A percentile compares a stretch with the other conserved stretches of the same genome.
phyloP scores from a whole-genome alignment of 2,329 filamentous ascomycete species.

The Sordariomycetes sp. region DNA sequence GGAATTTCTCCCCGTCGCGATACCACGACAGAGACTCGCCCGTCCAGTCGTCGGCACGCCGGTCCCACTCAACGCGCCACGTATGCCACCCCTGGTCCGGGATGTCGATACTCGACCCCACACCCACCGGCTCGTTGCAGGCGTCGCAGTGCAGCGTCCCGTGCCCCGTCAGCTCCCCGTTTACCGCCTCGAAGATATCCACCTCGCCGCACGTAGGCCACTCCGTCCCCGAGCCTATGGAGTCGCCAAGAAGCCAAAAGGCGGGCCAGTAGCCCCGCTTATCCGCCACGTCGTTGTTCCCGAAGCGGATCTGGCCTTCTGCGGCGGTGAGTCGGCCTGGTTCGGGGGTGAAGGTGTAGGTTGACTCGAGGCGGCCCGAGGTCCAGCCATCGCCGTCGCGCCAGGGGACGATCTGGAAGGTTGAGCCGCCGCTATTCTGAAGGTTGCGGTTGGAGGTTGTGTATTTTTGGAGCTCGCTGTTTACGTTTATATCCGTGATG shows the following conservation, averaged over 20 bases:
- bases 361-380: conserved; percentile 39
- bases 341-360: conserved; percentile 28
- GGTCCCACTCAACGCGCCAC: conserved; percentile 36
- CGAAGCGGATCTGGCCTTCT: conserved; percentile 33
- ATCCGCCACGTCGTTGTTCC: conserved; percentile 20
- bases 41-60: conserved; percentile 27
- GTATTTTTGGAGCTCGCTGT: conserved; percentile 39
- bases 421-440: conserved; percentile 33
- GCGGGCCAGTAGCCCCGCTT: conserved; percentile 46
- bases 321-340: conserved; percentile 30
- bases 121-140: conserved; percentile 36
- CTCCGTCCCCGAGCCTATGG: conserved; percentile 27
- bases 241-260: conserved; percentile 42
- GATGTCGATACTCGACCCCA: conserved; percentile 19
- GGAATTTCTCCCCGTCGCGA: conserved; percentile 28
- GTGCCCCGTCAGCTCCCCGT: conserved; percentile 30
- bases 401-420: conserved; percentile 36
- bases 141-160: conserved; percentile 40
- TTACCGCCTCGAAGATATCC: conserved; percentile 43
- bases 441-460: conserved; percentile 29
- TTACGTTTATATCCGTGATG: conserved; percentile 27
- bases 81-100: conserved; percentile 29
- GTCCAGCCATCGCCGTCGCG: conserved; percentile 31
- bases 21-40: conserved; percentile 38
- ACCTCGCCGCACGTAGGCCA: conserved; percentile 44